These are phyloP conservation scores for Trichoderma erinaceum DNA, from an alignment of 495 filamentous ascomycete species.

Conservation along the genomic window DNA sequence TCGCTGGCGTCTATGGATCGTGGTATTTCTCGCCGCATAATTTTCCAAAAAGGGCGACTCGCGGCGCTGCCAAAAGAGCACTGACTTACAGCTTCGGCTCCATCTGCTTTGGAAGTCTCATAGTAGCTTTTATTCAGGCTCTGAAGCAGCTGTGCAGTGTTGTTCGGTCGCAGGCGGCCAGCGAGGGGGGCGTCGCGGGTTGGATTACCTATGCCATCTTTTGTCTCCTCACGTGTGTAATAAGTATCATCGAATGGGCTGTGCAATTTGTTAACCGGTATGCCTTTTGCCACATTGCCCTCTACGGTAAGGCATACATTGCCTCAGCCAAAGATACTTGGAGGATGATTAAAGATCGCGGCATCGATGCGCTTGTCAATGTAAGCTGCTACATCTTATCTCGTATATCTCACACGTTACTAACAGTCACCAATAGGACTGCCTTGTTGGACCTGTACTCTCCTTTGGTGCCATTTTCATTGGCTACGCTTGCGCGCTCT, in stretches of 20 bases:
- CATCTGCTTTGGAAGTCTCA: conserved; percentile 75
- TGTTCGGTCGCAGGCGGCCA: conserved; percentile 56
- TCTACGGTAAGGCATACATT: conserved; percentile 85
- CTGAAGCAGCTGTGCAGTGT: conserved; percentile 71
- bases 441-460: conserved; percentile 84
- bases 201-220: conserved; percentile 46
- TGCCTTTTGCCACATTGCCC: conserved; percentile 84
- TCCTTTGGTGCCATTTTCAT: conserved; percentile 81
- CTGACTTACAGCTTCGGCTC: conserved; percentile 89
- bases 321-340: conserved; percentile 82
- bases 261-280: conserved; percentile 76
- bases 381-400: conserved; percentile 1
- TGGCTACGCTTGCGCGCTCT: conserved; percentile 70
- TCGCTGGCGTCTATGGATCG: conserved; percentile 82
- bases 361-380: conserved; percentile 82
- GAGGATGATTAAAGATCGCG: conserved; percentile 85
- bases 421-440: conserved; percentile 43
- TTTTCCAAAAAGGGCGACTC: conserved; percentile 68
- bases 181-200: conserved; percentile 62
- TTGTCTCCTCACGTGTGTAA: conserved; percentile 68
- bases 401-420: too few species aligned
- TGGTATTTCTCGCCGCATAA: conserved; percentile 82
- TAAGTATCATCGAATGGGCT: conserved; percentile 76
- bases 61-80: conserved; percentile 67
- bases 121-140: conserved; percentile 84